Evolutionary conservation across 768 basidiomycete genomes (phyloP).

Genomic region (Termitomyces sp.): DNA sequence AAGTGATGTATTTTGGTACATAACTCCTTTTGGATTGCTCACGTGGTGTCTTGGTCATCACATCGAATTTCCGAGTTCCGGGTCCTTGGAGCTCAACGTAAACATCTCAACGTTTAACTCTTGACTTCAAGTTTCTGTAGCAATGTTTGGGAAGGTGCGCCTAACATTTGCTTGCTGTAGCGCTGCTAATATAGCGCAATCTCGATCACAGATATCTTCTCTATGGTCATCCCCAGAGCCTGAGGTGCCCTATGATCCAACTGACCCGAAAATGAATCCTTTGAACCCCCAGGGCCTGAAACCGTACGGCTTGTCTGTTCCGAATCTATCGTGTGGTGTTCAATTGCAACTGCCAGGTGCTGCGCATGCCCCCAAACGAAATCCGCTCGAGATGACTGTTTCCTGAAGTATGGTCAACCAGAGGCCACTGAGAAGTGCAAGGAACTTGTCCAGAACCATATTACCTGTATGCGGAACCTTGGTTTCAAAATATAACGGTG

Average conservation of each 20-base stretch:
- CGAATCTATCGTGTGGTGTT: background rate
- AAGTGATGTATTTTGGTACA: too few relatives aligned
- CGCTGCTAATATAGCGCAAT: background rate
- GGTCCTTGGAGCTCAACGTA: too few relatives aligned
- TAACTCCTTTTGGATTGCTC: background rate
- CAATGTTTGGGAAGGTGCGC: slow-evolving; percentile 43
- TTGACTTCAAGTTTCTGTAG: background rate
- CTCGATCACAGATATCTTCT: slow-evolving; percentile 39
- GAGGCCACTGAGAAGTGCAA: slow-evolving; percentile 78
- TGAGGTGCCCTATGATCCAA: slow-evolving; percentile 59
- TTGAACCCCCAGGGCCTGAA: slow-evolving; percentile 94
- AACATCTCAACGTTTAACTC: too few relatives aligned
- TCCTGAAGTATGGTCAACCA: slow-evolving; percentile 65
- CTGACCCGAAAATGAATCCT: slow-evolving; percentile 79
- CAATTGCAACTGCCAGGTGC: slow-evolving; percentile 53
- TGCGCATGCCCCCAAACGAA: slow-evolving; percentile 97
- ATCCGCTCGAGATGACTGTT: slow-evolving; percentile 90
- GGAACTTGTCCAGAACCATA: slow-evolving; percentile 73
- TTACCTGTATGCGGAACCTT: slow-evolving; percentile 86
- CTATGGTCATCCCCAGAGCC: slow-evolving; percentile 48
- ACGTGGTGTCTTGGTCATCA: background rate
- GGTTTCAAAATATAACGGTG: slow-evolving; percentile 75
- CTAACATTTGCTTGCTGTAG: background rate
- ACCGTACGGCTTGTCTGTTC: slow-evolving; percentile 56
- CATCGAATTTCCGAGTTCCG: background rate